These are phyloP conservation scores for Pseudogymnoascus sp. DNA, from an alignment of 2,329 filamentous ascomycete genomes.

Conservation along the genomic window DNA sequence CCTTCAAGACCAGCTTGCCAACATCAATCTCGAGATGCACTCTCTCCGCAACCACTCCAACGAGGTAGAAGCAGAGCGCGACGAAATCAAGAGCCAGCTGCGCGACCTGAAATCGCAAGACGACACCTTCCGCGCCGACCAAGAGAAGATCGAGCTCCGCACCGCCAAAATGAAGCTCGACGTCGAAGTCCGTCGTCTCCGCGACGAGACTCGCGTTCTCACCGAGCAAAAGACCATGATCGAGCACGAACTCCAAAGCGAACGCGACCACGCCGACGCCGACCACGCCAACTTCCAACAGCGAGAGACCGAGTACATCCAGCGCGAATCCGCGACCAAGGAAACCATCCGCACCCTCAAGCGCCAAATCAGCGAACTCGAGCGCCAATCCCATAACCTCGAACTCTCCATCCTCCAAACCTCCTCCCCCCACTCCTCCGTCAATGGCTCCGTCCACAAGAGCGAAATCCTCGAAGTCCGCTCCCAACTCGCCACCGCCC, in stretches of 20 bases:
- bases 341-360: constrained; percentile 56
- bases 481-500: constrained; percentile 51
- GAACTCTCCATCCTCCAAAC: constrained; percentile 43
- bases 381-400: constrained; percentile 58
- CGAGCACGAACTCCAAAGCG: constrained; percentile 56
- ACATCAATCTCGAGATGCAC: constrained; percentile 52
- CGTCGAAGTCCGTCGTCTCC: constrained; percentile 55
- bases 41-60: constrained; percentile 48
- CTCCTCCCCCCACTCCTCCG: constrained; percentile 39
- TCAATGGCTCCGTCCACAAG: constrained; percentile 44
- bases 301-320: constrained; percentile 56
- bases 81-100: constrained; percentile 57
- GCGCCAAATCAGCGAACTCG: constrained; percentile 56
- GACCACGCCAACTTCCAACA: constrained; percentile 27
- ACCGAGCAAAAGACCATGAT: constrained; percentile 48
- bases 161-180: constrained; percentile 62
- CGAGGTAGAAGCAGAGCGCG: constrained; percentile 55
- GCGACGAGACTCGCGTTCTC: constrained; percentile 54
- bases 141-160: constrained; percentile 61
- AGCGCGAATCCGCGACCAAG: constrained; percentile 58
- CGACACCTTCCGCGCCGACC: constrained; percentile 51
- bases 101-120: constrained; percentile 46
- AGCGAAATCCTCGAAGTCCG: constrained; percentile 52
- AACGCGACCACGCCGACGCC: constrained; percentile 56
- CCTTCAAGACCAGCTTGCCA: constrained; percentile 55